Evolutionary conservation across 1,284 basidiomycete species (phyloP), one percentile per base, ranked within the genome.

Genomic region (Porogramme epimiltina): DNA sequence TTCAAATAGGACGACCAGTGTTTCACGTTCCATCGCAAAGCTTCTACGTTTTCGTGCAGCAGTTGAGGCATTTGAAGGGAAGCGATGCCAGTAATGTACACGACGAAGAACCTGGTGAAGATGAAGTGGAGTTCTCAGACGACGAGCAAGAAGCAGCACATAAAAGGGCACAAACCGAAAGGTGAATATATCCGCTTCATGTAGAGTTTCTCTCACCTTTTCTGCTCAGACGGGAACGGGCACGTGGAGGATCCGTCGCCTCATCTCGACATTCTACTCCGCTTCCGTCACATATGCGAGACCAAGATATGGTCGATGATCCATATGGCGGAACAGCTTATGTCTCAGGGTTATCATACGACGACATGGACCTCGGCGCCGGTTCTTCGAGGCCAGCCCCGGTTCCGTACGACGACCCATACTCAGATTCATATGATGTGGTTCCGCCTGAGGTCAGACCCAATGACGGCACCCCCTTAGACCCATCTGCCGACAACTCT

Each of bases 71-170:
- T 23, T 57, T 81, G 42, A 93, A 86, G 64, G 93, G 93, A 34
- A 93, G 90, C 62, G 93, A 95, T 61, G 93, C 93, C n/a, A 93
- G 91, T 66, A 95, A 95, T 67, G 78, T 93, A 6, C 84, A 92
- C 61, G 93, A 95, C 62, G 93, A 95, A 70, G 93, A 95, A 64
- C 87, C 90, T 1, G 88, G 75, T 2, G 92, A 90, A 13, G 83
- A 92, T 49, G 93, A 95, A 63, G 63, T 92, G 18, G 93, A 95
- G 62, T 96, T 93, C 65, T 93, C 90, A 4, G 93, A 96, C 55
- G 93, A 96, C 60, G 93, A 96, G 66, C 80, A 85, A 49, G 93
- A 96, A 66, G 82, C 83, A 16, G 82, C 81, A 31, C 79, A 84
- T 62, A 88, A 80, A 66, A 76, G 79, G 47, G 74, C 71, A 39